A percentile compares a stretch with the other conserved stretches of the same genome.
phyloP scores from a whole-genome alignment of 2,329 filamentous ascomycete species.

The Aureobasidium pullulans region DNA sequence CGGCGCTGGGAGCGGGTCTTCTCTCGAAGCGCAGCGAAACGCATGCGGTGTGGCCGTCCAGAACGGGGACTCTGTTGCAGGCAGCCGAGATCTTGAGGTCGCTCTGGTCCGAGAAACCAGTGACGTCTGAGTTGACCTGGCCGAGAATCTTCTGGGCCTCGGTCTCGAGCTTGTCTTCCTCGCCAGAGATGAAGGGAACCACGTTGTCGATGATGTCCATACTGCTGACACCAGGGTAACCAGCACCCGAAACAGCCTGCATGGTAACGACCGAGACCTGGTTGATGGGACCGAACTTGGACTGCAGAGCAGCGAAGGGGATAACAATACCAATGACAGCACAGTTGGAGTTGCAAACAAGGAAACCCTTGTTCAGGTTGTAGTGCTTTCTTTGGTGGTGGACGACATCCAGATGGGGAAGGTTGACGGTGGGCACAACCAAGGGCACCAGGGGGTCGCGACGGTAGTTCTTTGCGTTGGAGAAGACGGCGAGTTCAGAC shows the following conservation, averaged over 20 bases:
- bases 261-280: conserved; percentile 83
- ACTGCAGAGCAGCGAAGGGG: conserved; percentile 83
- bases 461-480: conserved; percentile 96
- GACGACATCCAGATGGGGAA: conserved; percentile 77
- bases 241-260: conserved; percentile 89
- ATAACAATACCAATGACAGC: conserved; percentile 95
- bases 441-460: conserved; percentile 83
- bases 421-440: conserved; percentile 91
- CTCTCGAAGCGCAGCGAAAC: conserved; percentile 77
- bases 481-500: conserved; percentile 85
- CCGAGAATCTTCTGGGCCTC: conserved; percentile 95
- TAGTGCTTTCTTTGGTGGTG: conserved; percentile 75
- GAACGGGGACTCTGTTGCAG: conserved; percentile 89
- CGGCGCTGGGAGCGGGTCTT: conserved; percentile 64
- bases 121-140: conserved; percentile 59
- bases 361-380: conserved; percentile 72
- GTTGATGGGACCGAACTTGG: conserved; percentile 70
- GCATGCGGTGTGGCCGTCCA: conserved; percentile 93
- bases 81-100: conserved; percentile 72
- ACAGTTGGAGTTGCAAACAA: conserved; percentile 98
- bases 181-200: conserved; percentile 84
- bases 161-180: conserved; percentile 93
- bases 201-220: conserved; percentile 98
- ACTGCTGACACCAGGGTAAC: conserved; percentile 79
- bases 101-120: conserved; percentile 68